phyloP scores from a whole-genome alignment of 352 stramenopile genomes.

The Pythium pectinolyticum region DNA sequence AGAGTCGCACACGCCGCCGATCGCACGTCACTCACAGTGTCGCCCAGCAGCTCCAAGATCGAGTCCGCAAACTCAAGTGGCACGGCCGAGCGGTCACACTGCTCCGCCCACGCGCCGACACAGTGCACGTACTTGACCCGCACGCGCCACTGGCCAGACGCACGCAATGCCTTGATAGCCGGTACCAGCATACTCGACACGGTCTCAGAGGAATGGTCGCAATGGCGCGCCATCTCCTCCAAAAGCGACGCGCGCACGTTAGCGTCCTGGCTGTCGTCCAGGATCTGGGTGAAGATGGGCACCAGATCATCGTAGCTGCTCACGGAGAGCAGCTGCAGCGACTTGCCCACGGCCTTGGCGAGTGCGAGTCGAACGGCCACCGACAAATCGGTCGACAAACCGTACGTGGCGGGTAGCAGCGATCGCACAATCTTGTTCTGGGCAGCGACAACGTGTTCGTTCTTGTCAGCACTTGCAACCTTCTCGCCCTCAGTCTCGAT shows the following conservation, averaged over 20 bases:
- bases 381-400: conserved; percentile 72
- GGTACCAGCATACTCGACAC: conserved; percentile 72
- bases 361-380: conserved; percentile 73
- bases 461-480: conserved; percentile 9
- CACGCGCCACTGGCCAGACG: conserved; percentile 78
- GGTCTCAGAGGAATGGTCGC: conserved; percentile 61
- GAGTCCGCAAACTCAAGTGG: conserved; percentile 71
- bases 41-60: conserved; percentile 63
- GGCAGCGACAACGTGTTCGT: conserved; percentile 51
- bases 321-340: conserved; percentile 62
- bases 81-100: conserved; percentile 52
- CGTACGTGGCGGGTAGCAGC: conserved; percentile 76
- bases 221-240: conserved; percentile 82
- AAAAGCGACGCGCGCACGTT: conserved; percentile 76
- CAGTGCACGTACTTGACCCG: conserved; percentile 87
- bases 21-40: conserved; percentile 77
- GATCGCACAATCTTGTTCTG: conserved; percentile 82
- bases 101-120: conserved; percentile 76
- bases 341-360: conserved; percentile 75
- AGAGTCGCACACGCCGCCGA: conserved; percentile 62
- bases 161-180: conserved; percentile 59
- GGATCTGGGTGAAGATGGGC: conserved; percentile 79
- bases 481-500: conserved; percentile 17
- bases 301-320: conserved; percentile 81
- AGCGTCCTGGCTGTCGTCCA: conserved; percentile 80